Evolutionary conservation across 345 rosid genomes (phyloP), one percentile per base, ranked within the genome.

Genomic region (Populus euphratica): DNA sequence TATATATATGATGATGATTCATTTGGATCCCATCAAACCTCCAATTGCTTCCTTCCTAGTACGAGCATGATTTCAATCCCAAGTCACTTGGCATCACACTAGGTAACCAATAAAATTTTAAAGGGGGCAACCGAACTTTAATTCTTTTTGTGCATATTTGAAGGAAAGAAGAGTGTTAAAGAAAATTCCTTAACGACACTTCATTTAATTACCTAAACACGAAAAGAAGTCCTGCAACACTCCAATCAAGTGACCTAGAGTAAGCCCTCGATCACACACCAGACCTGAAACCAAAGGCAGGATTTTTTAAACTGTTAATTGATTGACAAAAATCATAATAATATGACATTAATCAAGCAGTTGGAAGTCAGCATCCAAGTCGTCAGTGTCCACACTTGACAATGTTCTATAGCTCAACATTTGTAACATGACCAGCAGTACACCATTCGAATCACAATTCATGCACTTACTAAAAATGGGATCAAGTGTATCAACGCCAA

Each of bases 231-330:
- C 96, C 36, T 93, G 73, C 65, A 96, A 79, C 64, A 92, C 89
- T 79, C 99, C 97, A 68, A 93, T 93, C 83, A 96, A 89, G 79
- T 96, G 94, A 76, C 97, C 92, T 77, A 96, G 88, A 43, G 98
- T 91, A 78, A 96, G 99, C 59, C 99, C 98, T 36, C 91, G 86
- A 63, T 96, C 97, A 82, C 99, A 96, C 16, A 96, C 85, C 49
- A 96, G 81, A 86, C 99, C 98, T 96, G 90, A 84, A 80, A 81
- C 69, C 76, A 81, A 43, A 79, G 68, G 56, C 63, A 74, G 29
- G n/a, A 31, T 33, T 33, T 61, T 73, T 77, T 50, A 61, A 73
- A 17, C 27, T 35, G 63, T 43, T n/a, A 23, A 73, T 36, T 50
- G 33, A 64, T 56, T 2, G 39, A 69, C 64, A 33, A 72, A 68